Conservation (phyloP, 2,329 filamentous ascomycete genomes). For the Trichoderma sp. region DNA sequence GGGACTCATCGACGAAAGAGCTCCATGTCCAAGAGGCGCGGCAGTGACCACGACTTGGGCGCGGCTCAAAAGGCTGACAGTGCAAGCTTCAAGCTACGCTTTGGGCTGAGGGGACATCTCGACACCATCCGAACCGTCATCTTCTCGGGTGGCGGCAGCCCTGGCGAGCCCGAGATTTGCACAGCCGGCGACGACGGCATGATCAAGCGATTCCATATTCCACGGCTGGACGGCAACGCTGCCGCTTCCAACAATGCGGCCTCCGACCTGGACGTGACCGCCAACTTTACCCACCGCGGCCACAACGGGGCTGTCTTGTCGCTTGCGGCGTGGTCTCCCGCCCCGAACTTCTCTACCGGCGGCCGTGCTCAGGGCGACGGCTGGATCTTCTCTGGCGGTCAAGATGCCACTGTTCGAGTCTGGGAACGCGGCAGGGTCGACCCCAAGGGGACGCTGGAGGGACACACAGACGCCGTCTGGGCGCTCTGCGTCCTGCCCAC, state of each 20-base stretch:
- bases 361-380: slow-evolving; percentile 88
- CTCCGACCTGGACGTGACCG: slow-evolving; percentile 85
- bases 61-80: slow-evolving; percentile 64
- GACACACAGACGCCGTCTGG: slow-evolving; percentile 96
- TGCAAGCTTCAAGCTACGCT: slow-evolving; percentile 86
- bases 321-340: slow-evolving; percentile 82
- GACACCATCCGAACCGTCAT: slow-evolving; percentile 94
- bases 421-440: slow-evolving; percentile 96
- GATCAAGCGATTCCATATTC: slow-evolving; percentile 96
- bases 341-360: slow-evolving; percentile 85
- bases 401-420: slow-evolving; percentile 88
- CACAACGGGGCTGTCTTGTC: slow-evolving; percentile 89
- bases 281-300: slow-evolving; percentile 93
- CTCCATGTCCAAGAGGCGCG: slow-evolving; percentile 72
- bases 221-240: slow-evolving; percentile 67
- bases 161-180: slow-evolving; percentile 94
- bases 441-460: slow-evolving; percentile 90
- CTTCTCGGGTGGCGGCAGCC: slow-evolving; percentile 94
- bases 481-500: slow-evolving; percentile 88
- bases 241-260: slow-evolving; percentile 53
- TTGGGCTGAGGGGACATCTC: slow-evolving; percentile 87
- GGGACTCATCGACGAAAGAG: slow-evolving; percentile 77
- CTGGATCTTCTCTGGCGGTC: slow-evolving; percentile 97
- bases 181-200: slow-evolving; percentile 94
- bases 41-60: slow-evolving; percentile 66